phyloP scores from a whole-genome alignment of 176 grass and related monocot genomes.

The Phyllostachys edulis region DNA sequence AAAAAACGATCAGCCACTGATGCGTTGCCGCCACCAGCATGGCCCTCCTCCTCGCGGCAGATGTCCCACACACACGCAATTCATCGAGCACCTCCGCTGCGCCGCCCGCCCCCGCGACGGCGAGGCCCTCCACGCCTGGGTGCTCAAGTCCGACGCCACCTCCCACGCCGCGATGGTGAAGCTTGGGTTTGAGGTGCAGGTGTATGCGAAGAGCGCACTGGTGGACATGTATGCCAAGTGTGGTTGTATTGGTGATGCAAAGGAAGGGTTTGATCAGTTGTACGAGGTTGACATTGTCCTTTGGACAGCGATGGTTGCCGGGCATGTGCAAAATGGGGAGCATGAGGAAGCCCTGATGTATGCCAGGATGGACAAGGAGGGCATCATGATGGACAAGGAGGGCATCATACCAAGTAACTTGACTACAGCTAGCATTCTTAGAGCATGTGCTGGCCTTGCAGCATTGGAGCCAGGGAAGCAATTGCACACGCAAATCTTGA shows the following conservation, averaged over 20 bases:
- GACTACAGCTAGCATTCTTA: slow-evolving; percentile 56
- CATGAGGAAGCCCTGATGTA: slow-evolving; percentile 63
- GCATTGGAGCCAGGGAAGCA: slow-evolving; percentile 70
- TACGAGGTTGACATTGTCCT: slow-evolving; percentile 55
- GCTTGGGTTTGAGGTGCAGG: slow-evolving; percentile 57
- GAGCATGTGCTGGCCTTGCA: slow-evolving; percentile 61
- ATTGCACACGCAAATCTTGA: slow-evolving; percentile 58
- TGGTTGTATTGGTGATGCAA: slow-evolving; percentile 56
- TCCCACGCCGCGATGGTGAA: no score
- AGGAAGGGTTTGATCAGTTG: slow-evolving; percentile 57
- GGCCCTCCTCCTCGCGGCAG: no score
- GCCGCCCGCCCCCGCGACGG: no score
- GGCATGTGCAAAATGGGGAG: slow-evolving; percentile 78
- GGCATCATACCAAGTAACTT: slow-evolving; percentile 56
- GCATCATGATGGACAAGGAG: slow-evolving; percentile 67
- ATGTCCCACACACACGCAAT: no score
- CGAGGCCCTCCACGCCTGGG: no score
- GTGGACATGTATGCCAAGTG: slow-evolving; percentile 82
- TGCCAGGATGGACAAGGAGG: no score
- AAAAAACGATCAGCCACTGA: no score
- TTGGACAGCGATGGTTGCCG: slow-evolving; percentile 68
- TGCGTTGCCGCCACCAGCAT: no score
- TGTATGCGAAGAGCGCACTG: slow-evolving; percentile 73
- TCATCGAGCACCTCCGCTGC: no score
- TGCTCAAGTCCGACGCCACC: no score